These are phyloP conservation scores for Trypanosoma boissoni DNA, from an alignment of 208 protist species.

Conservation along the genomic window DNA sequence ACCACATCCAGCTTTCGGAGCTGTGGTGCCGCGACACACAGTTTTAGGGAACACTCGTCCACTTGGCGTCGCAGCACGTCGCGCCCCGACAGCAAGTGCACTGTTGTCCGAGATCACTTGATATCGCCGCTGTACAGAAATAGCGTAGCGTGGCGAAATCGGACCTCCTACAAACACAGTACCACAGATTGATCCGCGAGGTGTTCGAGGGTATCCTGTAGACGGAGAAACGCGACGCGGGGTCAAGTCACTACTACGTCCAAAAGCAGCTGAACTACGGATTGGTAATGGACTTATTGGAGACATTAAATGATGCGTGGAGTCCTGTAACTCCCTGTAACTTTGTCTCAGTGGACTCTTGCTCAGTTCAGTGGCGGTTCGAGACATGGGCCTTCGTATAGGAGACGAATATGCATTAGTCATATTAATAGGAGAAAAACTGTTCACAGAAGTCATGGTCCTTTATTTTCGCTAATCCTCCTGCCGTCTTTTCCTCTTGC, in stretches of 20 bases:
- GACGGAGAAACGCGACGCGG: constrained; percentile 11
- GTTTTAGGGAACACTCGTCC: not conserved
- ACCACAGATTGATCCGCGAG: not conserved
- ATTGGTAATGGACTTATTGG: not conserved
- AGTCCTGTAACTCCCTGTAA: not conserved
- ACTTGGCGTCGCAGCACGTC: not conserved
- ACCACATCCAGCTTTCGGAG: too few relatives aligned
- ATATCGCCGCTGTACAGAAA: constrained; percentile 16
- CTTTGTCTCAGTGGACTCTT: constrained; percentile 5
- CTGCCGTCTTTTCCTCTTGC: not conserved
- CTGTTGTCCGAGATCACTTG: too few relatives aligned
- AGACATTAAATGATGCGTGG: not conserved
- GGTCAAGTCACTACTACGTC: constrained; percentile 5
- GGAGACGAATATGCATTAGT: constrained; percentile 3
- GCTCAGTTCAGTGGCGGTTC: not conserved
- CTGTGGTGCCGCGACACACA: too few relatives aligned
- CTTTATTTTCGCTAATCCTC: too few relatives aligned
- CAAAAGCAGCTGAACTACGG: constrained; percentile 3
- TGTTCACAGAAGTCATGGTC: too few relatives aligned
- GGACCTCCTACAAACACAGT: not conserved
- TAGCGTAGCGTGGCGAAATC: constrained; percentile 22
- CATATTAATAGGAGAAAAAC: too few relatives aligned
- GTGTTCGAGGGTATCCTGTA: not conserved
- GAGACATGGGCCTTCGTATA: not conserved
- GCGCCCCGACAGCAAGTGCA: too few relatives aligned